These are phyloP conservation scores for Lathyrus tuberosus DNA, from an alignment of 306 rosid species.

Conservation along the genomic window DNA sequence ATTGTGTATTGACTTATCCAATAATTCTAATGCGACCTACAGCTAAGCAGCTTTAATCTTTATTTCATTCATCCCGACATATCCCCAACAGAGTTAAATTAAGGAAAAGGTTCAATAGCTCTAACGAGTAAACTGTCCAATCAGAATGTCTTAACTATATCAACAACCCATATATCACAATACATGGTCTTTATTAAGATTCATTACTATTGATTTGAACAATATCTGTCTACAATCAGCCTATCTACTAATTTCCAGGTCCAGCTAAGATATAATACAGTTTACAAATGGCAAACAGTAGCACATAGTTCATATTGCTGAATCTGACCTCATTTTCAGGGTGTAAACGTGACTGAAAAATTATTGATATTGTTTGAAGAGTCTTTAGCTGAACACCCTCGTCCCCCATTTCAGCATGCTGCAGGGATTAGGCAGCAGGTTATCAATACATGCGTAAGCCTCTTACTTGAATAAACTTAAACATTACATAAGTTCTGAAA, in stretches of 20 bases:
- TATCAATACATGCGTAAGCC: constrained; percentile 32
- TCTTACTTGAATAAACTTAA: constrained; percentile 26
- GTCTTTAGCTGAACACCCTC: constrained; percentile 95
- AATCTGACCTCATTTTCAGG: constrained; percentile 84
- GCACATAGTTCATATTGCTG: constrained; percentile 17
- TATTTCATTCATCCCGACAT: not conserved
- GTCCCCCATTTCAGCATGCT: constrained; percentile 96
- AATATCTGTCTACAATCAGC: constrained; percentile 16
- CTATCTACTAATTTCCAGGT: constrained; percentile 32
- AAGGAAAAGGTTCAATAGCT: constrained; percentile 7
- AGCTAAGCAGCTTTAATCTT: not conserved
- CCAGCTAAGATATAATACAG: constrained; percentile 30
- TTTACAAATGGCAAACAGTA: constrained; percentile 2
- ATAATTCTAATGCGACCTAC: not conserved
- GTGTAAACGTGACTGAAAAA: constrained; percentile 90
- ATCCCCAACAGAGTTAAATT: constrained; percentile 12
- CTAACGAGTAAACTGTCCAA: constrained; percentile 12
- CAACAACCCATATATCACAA: constrained; percentile 13
- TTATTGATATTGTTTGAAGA: constrained; percentile 88
- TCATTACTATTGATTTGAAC: constrained; percentile 18
- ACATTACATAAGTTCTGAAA: constrained; percentile 15
- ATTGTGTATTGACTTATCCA: not conserved
- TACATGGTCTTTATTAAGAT: constrained; percentile 33
- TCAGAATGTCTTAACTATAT: constrained; percentile 13
- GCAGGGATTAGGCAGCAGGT: constrained; percentile 37